A percentile compares a stretch with the other conserved stretches of the same genome.
Evolutionary conservation across 495 filamentous ascomycete species (phyloP).

Genomic region (Xylaria grammica): DNA sequence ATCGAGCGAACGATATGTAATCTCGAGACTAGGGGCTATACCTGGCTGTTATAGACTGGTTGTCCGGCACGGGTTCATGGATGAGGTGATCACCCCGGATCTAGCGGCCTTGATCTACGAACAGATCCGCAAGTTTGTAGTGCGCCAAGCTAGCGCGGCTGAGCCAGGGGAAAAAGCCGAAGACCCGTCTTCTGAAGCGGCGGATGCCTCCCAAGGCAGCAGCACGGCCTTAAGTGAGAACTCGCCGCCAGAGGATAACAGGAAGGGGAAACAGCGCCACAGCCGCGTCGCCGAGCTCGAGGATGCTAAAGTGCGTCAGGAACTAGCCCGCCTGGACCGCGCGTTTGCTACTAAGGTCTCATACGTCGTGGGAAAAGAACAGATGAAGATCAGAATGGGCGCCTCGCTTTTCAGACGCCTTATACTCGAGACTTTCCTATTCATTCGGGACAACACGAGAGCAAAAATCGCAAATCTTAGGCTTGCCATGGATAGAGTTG

Average conservation of each 20-base stretch:
- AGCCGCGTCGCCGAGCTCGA: constrained; percentile 32
- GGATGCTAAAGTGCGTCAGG: constrained; percentile 44
- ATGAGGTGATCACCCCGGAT: constrained; percentile 67
- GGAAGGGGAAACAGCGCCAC: constrained; percentile 18
- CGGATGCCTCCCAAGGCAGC: constrained; percentile 5
- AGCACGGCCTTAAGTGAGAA: constrained; percentile 5
- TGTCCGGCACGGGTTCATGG: constrained; percentile 72
- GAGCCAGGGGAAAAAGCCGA: constrained; percentile 25
- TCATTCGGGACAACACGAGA: constrained; percentile 72
- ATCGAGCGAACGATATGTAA: constrained; percentile 45
- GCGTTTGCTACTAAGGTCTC: constrained; percentile 67
- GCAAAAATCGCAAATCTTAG: constrained; percentile 66
- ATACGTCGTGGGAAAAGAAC: constrained; percentile 76
- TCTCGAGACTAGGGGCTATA: constrained; percentile 47
- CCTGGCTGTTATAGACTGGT: constrained; percentile 69
- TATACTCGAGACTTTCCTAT: constrained; percentile 64
- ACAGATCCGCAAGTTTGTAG: constrained; percentile 61
- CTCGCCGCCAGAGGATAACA: not conserved
- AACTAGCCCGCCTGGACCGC: constrained; percentile 57
- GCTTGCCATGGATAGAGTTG: constrained; percentile 64
- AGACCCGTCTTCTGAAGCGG: constrained; percentile 14
- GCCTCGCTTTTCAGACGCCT: constrained; percentile 52
- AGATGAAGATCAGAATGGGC: constrained; percentile 60
- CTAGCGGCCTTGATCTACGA: constrained; percentile 64
- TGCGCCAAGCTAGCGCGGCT: constrained; percentile 37